These are phyloP conservation scores for Pyricularia pennisetigena DNA, from an alignment of 2,329 filamentous ascomycete genomes.

Conservation along the genomic window DNA sequence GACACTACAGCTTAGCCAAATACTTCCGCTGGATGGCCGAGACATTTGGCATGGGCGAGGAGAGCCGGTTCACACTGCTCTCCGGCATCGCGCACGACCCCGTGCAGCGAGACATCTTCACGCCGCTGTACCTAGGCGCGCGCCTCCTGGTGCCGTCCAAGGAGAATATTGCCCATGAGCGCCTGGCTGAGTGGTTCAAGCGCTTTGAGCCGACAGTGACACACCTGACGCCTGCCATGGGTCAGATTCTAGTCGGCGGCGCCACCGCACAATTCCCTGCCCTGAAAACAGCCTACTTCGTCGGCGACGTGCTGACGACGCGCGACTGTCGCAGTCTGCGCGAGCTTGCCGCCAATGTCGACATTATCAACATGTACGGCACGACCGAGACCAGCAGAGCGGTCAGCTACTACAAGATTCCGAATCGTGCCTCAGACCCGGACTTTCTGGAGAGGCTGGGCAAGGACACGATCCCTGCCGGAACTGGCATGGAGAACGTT, in stretches of 20 bases:
- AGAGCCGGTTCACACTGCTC: constrained; percentile 73
- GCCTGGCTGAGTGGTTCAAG: constrained; percentile 79
- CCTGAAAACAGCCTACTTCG: constrained; percentile 77
- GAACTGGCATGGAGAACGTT: constrained; percentile 79
- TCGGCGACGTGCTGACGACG: constrained; percentile 82
- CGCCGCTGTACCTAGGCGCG: constrained; percentile 77
- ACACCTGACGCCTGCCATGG: constrained; percentile 94
- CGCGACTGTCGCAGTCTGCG: constrained; percentile 72
- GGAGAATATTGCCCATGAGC: constrained; percentile 81
- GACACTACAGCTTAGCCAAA: constrained; percentile 75
- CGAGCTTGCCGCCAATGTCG: constrained; percentile 61
- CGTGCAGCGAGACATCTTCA: constrained; percentile 72
- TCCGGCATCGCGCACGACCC: constrained; percentile 75
- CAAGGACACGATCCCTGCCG: constrained; percentile 68
- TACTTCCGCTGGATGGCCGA: constrained; percentile 95
- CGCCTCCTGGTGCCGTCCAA: constrained; percentile 67
- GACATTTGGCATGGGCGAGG: constrained; percentile 61
- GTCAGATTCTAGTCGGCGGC: constrained; percentile 84
- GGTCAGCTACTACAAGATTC: constrained; percentile 76
- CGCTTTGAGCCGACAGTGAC: constrained; percentile 66
- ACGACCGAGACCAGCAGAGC: constrained; percentile 77
- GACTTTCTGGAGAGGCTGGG: constrained; percentile 28
- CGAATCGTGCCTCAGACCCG: constrained; percentile 53
- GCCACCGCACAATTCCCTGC: constrained; percentile 67
- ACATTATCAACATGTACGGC: constrained; percentile 80